These are phyloP conservation scores for Capsicum baccatum DNA, from an alignment of 257 asterid species.

Conservation along the genomic window DNA sequence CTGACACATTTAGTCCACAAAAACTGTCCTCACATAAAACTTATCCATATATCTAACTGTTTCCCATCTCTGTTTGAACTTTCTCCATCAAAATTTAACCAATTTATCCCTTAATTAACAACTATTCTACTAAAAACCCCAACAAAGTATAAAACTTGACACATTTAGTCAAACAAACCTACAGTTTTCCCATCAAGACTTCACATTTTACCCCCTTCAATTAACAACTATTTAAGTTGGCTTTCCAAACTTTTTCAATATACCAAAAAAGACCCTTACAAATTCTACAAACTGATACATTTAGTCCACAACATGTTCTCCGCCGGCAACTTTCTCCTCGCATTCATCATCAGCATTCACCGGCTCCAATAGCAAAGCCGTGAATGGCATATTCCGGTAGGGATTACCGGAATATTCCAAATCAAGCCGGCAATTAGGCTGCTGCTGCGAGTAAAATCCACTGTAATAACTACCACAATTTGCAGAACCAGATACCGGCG, in stretches of 20 bases:
- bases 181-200: neutral
- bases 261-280: neutral
- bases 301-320: neutral
- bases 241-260: neutral
- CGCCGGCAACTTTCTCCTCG: conserved; percentile 4
- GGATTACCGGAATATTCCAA: conserved; percentile 44
- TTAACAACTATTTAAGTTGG: neutral
- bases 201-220: neutral
- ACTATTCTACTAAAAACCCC: no score
- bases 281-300: conserved; percentile 6
- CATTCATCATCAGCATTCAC: conserved; percentile 45
- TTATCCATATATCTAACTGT: neutral
- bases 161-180: conserved; percentile 11
- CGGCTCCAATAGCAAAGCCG: conserved; percentile 70
- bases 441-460: conserved; percentile 20
- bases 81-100: no score
- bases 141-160: neutral
- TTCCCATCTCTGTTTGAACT: neutral
- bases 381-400: conserved; percentile 68
- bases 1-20: conserved; percentile 17
- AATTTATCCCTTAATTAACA: no score
- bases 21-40: neutral
- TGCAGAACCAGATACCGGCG: neutral
- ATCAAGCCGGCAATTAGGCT: conserved; percentile 56
- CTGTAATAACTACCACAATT: neutral